Conservation (phyloP, 768 basidiomycete genomes). For the Candolleomyces aberdarensis region DNA sequence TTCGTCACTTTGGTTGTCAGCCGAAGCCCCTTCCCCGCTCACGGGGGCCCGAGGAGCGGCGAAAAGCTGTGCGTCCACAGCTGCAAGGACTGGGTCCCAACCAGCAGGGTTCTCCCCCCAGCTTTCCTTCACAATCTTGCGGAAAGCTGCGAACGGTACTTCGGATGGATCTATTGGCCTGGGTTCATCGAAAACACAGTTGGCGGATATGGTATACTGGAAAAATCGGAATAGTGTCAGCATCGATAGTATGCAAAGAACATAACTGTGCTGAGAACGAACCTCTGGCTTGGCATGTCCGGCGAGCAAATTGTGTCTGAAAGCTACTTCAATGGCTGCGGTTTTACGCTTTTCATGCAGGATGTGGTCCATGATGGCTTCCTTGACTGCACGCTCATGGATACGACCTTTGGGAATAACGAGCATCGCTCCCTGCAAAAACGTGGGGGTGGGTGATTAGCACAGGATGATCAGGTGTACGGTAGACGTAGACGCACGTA, state of each 20-base stretch:
- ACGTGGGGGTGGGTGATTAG: neutral
- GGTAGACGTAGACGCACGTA: slow-evolving; percentile 42
- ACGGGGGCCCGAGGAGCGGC: neutral
- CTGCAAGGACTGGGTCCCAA: neutral
- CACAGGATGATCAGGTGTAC: neutral
- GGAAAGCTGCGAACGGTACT: slow-evolving; percentile 36
- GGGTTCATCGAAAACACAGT: slow-evolving; percentile 48
- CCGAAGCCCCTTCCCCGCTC: neutral
- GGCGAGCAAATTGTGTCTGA: slow-evolving; percentile 41
- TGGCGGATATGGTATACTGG: slow-evolving; percentile 49
- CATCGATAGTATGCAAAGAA: no score
- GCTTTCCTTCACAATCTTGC: slow-evolving; percentile 31
- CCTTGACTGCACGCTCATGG: slow-evolving; percentile 36
- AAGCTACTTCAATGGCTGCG: slow-evolving; percentile 38
- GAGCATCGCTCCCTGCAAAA: neutral
- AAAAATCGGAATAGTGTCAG: slow-evolving; percentile 31
- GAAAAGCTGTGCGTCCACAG: neutral
- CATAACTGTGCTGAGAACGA: no score
- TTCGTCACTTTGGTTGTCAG: neutral
- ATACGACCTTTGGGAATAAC: slow-evolving; percentile 26
- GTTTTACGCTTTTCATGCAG: slow-evolving; percentile 37
- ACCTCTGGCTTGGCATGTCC: slow-evolving; percentile 26
- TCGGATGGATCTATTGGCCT: slow-evolving; percentile 34
- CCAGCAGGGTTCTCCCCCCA: neutral
- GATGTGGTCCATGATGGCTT: slow-evolving; percentile 21